These are phyloP conservation scores for Exophiala xenobiotica DNA, from an alignment of 2,329 filamentous ascomycete genomes.

Conservation along the genomic window DNA sequence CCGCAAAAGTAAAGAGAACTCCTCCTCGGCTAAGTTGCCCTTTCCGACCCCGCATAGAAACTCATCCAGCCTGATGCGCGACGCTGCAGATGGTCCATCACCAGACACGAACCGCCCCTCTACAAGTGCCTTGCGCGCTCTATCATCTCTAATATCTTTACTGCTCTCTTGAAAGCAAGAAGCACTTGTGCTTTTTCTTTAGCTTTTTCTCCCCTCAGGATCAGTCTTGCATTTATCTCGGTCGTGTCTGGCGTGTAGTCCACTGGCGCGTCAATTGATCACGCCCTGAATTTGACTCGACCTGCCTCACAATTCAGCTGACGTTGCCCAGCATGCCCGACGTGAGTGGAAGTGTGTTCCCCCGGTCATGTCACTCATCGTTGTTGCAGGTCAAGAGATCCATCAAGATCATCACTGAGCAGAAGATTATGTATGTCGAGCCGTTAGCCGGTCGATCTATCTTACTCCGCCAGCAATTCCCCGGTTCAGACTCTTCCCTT, in stretches of 20 bases:
- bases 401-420: constrained; percentile 90
- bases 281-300: background rate
- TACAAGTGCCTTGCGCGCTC: background rate
- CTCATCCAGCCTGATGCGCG: background rate
- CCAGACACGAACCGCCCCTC: constrained; percentile 3
- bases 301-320: background rate
- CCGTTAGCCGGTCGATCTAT: constrained; percentile 4
- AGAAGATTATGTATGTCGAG: constrained; percentile 74
- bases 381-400: constrained; percentile 68
- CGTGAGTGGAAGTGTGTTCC: constrained; percentile 15
- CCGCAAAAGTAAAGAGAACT: background rate
- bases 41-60: constrained; percentile 6
- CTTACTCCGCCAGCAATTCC: too few species aligned
- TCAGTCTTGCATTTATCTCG: too few species aligned
- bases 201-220: background rate
- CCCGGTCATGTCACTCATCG: background rate
- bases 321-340: constrained; percentile 24
- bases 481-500: too few species aligned
- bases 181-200: background rate
- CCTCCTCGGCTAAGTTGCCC: constrained; percentile 16
- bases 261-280: background rate
- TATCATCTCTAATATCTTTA: background rate
- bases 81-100: background rate
- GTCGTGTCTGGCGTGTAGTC: too few species aligned
- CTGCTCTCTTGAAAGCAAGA: too few species aligned